Evolutionary conservation across 2,329 filamentous ascomycete genomes (phyloP).

Genomic region (Penicillium sp.): DNA sequence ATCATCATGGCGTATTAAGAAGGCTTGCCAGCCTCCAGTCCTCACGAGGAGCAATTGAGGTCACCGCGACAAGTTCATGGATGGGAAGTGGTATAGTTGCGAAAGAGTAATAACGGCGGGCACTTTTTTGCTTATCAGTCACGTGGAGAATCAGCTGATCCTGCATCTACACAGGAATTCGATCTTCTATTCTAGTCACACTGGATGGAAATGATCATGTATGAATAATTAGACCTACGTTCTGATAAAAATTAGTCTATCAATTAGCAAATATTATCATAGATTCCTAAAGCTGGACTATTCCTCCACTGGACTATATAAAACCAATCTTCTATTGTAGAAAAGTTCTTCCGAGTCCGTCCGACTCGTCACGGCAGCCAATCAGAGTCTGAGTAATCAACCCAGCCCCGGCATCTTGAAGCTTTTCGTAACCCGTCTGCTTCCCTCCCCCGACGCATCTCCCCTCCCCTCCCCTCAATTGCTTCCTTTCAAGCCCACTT

Average conservation of each 20-base stretch:
- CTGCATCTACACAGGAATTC: neutral
- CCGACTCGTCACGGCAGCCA: conserved; percentile 40
- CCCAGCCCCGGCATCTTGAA: conserved; percentile 41
- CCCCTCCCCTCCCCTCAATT: conserved; percentile 32
- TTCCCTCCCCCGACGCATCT: conserved; percentile 20
- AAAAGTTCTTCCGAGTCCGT: conserved; percentile 38
- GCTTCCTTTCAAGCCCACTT: conserved; percentile 35
- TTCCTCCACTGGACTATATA: neutral
- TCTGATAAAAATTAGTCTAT: neutral
- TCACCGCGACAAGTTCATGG: conserved; percentile 58
- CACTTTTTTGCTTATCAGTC: conserved; percentile 30
- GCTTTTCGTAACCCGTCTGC: conserved; percentile 41
- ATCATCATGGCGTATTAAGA: conserved; percentile 64
- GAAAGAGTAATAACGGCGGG: conserved; percentile 1
- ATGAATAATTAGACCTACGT: neutral
- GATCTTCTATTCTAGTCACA: too few relatives aligned
- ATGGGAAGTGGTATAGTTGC: conserved; percentile 3
- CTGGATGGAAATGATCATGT: neutral
- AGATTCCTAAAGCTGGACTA: neutral
- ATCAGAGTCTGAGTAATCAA: conserved; percentile 41
- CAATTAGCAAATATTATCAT: neutral
- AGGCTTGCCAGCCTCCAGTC: conserved; percentile 66
- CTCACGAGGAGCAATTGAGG: conserved; percentile 70
- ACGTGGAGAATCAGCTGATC: conserved; percentile 23
- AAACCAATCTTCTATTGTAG: neutral